Conservation (phyloP, 2,329 filamentous ascomycete genomes). For the Nectriaceae sp. region DNA sequence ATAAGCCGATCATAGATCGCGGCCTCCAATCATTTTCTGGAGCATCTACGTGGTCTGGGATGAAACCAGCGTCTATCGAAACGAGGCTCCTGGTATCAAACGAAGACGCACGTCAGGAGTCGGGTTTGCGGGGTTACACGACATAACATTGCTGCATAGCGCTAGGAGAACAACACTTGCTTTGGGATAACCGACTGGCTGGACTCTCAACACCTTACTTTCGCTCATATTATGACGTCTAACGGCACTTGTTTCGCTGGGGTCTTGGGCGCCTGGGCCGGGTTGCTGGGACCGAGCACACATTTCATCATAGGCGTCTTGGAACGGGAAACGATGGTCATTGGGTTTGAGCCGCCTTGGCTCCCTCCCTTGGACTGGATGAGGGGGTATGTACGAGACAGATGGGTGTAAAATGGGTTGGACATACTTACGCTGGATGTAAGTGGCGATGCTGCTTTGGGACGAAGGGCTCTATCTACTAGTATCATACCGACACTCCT, state of each 20-base stretch:
- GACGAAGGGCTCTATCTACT: conserved; percentile 2
- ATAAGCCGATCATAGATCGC: conserved; percentile 31
- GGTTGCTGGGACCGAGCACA: conserved; percentile 25
- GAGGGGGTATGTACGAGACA: conserved; percentile 6
- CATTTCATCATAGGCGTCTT: conserved; percentile 21
- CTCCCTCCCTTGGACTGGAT: background rate
- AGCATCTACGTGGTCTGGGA: conserved; percentile 4
- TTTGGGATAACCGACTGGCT: conserved; percentile 17
- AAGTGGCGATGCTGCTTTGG: conserved; percentile 8
- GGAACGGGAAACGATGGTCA: conserved; percentile 3
- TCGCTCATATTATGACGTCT: conserved; percentile 19
- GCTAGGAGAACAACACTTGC: conserved; percentile 9
- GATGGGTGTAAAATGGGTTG: conserved; percentile 7
- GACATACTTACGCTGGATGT: conserved; percentile 15
- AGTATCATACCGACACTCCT: background rate
- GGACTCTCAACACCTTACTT: background rate
- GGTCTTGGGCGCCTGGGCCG: conserved; percentile 16
- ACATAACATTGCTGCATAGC: conserved; percentile 16
- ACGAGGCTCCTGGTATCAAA: conserved; percentile 13
- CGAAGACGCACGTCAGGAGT: conserved; percentile 18
- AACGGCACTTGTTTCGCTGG: conserved; percentile 26
- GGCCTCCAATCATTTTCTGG: conserved; percentile 5
- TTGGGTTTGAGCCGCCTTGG: background rate
- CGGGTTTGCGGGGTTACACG: conserved; percentile 17
- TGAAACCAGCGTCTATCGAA: conserved; percentile 21